Percentiles rank a stretch among this genome's conserved stretches.
phyloP scores from a whole-genome alignment of 106 monocot genomes.

The Phalaenopsis equestris region DNA sequence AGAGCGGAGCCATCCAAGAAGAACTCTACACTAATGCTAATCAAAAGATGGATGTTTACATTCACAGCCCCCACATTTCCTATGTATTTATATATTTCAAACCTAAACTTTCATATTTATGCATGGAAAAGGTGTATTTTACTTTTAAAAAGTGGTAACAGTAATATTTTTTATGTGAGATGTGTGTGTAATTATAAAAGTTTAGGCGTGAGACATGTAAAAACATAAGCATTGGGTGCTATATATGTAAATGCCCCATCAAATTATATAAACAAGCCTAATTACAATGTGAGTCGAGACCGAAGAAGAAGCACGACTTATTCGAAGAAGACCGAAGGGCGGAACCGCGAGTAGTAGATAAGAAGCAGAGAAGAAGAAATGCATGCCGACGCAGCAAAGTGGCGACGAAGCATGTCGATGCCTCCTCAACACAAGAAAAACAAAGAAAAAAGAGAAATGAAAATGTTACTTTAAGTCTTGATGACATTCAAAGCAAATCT shows the following conservation, averaged over 20 bases:
- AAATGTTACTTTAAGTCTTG: not conserved
- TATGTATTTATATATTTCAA: too few relatives aligned
- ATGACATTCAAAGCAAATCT: not conserved
- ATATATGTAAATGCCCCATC: too few relatives aligned
- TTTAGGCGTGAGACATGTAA: too few relatives aligned
- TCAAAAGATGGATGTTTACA: not conserved
- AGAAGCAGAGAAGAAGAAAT: constrained; percentile 19
- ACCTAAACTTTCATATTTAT: too few relatives aligned
- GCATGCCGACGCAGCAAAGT: constrained; percentile 8
- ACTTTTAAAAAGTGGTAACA: too few relatives aligned
- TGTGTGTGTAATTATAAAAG: too few relatives aligned
- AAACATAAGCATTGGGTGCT: too few relatives aligned
- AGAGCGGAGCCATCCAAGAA: not conserved
- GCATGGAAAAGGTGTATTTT: too few relatives aligned
- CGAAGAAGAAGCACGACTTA: constrained; percentile 1
- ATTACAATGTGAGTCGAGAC: not conserved
- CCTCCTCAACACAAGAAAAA: constrained; percentile 30
- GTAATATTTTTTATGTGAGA: too few relatives aligned
- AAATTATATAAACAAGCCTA: not conserved
- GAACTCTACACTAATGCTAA: not conserved
- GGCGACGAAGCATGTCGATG: constrained; percentile 28
- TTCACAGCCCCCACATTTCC: too few relatives aligned
- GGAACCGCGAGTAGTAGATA: constrained; percentile 23
- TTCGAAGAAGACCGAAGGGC: constrained; percentile 16
- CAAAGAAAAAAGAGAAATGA: constrained; percentile 8